phyloP scores from a whole-genome alignment of 1,139 yeast genomes.

The Hemisphaericaspora xylofermentans region DNA sequence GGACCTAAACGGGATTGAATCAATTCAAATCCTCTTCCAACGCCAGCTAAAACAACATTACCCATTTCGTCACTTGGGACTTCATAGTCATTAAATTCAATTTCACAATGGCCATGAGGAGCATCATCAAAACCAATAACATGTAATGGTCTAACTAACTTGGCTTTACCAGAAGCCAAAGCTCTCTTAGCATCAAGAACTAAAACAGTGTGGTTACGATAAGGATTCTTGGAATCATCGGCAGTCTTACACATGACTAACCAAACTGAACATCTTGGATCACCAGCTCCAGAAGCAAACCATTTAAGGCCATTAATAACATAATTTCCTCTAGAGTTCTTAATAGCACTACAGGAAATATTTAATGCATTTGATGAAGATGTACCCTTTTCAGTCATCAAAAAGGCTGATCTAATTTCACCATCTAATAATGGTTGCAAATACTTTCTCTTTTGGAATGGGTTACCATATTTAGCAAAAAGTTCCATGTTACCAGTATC shows the following conservation, averaged over 20 bases:
- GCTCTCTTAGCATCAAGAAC: slow-evolving; percentile 57
- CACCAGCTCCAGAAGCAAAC: slow-evolving; percentile 80
- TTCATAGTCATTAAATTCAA: slow-evolving; percentile 52
- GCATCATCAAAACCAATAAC: slow-evolving; percentile 72
- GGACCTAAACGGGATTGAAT: slow-evolving; percentile 73
- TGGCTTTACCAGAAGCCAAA: slow-evolving; percentile 51
- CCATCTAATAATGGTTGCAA: slow-evolving; percentile 59
- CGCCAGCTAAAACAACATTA: slow-evolving; percentile 43
- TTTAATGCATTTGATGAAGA: slow-evolving; percentile 70
- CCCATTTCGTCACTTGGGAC: slow-evolving; percentile 44
- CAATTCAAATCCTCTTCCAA: slow-evolving; percentile 66
- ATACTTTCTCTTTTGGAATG: slow-evolving; percentile 53
- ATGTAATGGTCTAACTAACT: slow-evolving; percentile 51
- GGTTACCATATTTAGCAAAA: slow-evolving; percentile 58
- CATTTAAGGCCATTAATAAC: slow-evolving; percentile 68
- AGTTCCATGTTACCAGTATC: slow-evolving; percentile 80
- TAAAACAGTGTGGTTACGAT: slow-evolving; percentile 60
- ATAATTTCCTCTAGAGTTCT: slow-evolving; percentile 47
- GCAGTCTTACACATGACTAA: slow-evolving; percentile 66
- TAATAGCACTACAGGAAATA: slow-evolving; percentile 50
- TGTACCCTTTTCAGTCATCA: slow-evolving; percentile 69
- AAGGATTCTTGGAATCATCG: slow-evolving; percentile 32
- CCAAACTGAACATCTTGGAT: slow-evolving; percentile 63
- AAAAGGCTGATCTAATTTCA: slow-evolving; percentile 61
- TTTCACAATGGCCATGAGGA: slow-evolving; percentile 73